phyloP scores from a whole-genome alignment of 2,329 filamentous ascomycete genomes.

The Fusarium pseudocircinatum region DNA sequence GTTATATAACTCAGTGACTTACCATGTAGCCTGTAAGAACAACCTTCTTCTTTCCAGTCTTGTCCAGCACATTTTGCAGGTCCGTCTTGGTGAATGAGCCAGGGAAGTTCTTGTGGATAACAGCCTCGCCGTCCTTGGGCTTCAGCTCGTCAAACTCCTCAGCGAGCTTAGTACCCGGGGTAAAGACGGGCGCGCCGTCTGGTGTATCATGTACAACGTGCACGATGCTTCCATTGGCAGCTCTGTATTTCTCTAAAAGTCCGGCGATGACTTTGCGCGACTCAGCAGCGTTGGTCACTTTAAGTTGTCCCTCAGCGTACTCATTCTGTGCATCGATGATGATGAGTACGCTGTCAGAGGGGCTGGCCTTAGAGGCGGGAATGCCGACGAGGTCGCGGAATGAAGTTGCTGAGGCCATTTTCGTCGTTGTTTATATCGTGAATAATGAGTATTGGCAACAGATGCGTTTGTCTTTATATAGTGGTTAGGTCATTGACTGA shows the following conservation, averaged over 20 bases:
- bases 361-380: conserved; percentile 63
- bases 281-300: conserved; percentile 61
- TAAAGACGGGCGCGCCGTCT: conserved; percentile 72
- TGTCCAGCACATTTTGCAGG: conserved; percentile 61
- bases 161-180: conserved; percentile 66
- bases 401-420: conserved; percentile 11
- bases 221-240: conserved; percentile 59
- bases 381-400: conserved; percentile 55
- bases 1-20: conserved; percentile 15
- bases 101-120: conserved; percentile 67
- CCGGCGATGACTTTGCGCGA: conserved; percentile 66
- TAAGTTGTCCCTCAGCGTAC: conserved; percentile 67
- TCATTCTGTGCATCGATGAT: conserved; percentile 80
- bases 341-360: conserved; percentile 67
- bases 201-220: conserved; percentile 70
- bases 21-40: conserved; percentile 70
- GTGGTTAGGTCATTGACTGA: not conserved
- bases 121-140: conserved; percentile 63
- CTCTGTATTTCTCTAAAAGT: conserved; percentile 69
- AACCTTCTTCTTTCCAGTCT: conserved; percentile 64
- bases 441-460: too few relatives aligned
- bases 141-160: conserved; percentile 69
- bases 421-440: too few relatives aligned
- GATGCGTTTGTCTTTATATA: not conserved
- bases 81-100: conserved; percentile 70